Percentiles rank a stretch among this genome's conserved stretches.
phyloP scores from a whole-genome alignment of 352 stramenopile species.

The Lagenidium giganteum region DNA sequence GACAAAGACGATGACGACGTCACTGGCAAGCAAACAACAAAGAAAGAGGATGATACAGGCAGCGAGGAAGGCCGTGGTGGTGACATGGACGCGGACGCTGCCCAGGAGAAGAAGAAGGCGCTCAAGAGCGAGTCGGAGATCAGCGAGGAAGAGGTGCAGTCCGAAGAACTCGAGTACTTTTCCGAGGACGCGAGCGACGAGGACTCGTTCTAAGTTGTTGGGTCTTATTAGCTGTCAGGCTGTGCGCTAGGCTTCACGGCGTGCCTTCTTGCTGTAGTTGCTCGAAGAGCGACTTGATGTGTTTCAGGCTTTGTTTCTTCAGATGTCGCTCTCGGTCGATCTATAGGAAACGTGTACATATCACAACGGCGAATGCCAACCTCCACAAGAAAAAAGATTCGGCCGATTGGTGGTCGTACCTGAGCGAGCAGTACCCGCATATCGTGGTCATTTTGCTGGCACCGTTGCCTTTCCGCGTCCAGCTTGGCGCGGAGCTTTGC shows the following conservation, averaged over 20 bases:
- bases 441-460: slow-evolving; percentile 48
- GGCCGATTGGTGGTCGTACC: too few species aligned
- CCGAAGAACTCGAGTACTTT: slow-evolving; percentile 81
- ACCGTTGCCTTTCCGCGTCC: slow-evolving; percentile 39
- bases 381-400: too few species aligned
- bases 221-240: not conserved
- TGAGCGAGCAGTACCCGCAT: slow-evolving; percentile 58
- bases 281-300: slow-evolving; percentile 77
- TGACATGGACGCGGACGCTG: too few species aligned
- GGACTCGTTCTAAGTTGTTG: slow-evolving; percentile 60
- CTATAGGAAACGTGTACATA: slow-evolving; percentile 11
- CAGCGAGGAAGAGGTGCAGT: slow-evolving; percentile 63
- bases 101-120: slow-evolving; percentile 33
- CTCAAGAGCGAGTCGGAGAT: slow-evolving; percentile 44
- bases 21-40: not conserved
- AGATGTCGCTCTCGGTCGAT: slow-evolving; percentile 63
- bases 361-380: not conserved
- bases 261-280: slow-evolving; percentile 58
- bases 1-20: too few species aligned
- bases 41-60: not conserved
- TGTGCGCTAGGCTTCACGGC: slow-evolving; percentile 19
- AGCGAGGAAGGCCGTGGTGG: slow-evolving; percentile 31
- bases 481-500: slow-evolving; percentile 34
- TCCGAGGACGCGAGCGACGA: slow-evolving; percentile 77
- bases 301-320: slow-evolving; percentile 62